These are phyloP conservation scores for Ustilago curta DNA, from an alignment of 1,284 basidiomycete species.

Conservation along the genomic window DNA sequence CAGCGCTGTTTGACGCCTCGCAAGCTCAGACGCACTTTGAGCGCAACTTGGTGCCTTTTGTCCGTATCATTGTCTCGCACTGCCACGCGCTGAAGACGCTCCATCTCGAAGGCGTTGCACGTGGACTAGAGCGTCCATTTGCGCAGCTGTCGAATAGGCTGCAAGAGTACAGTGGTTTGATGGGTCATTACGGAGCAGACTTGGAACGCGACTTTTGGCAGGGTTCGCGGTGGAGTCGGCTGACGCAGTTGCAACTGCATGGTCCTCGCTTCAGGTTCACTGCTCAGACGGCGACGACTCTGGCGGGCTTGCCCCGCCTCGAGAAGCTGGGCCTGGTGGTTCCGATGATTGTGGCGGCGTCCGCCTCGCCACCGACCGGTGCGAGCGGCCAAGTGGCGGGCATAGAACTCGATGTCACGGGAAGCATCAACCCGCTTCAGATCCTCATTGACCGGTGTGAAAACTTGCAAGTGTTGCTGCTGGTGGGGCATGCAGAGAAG, in stretches of 20 bases:
- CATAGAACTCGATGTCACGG: constrained; percentile 11
- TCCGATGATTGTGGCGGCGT: constrained; percentile 21
- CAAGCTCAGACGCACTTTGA: constrained; percentile 40
- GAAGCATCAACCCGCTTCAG: constrained; percentile 34
- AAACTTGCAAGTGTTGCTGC: constrained; percentile 19
- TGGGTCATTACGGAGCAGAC: constrained; percentile 33
- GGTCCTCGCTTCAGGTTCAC: constrained; percentile 35
- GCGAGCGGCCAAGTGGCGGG: neutral
- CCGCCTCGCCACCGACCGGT: neutral
- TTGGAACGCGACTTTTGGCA: constrained; percentile 35
- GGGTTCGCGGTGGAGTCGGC: constrained; percentile 10
- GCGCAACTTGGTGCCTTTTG: constrained; percentile 11
- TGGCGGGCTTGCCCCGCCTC: constrained; percentile 18
- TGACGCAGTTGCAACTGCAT: constrained; percentile 35
- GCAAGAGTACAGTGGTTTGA: constrained; percentile 14
- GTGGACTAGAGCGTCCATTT: constrained; percentile 4
- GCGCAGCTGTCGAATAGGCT: neutral
- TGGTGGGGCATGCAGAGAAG: constrained; percentile 34
- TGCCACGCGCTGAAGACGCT: constrained; percentile 11
- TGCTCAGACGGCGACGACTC: neutral
- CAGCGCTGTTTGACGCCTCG: constrained; percentile 42
- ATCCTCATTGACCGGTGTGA: constrained; percentile 17
- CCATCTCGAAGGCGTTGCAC: constrained; percentile 31
- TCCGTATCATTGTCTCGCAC: constrained; percentile 19
- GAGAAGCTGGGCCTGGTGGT: constrained; percentile 23